A percentile compares a stretch with the other conserved stretches of the same genome.
These are phyloP conservation scores for Carallia brachiata DNA, from an alignment of 345 rosid species.

Conservation along the genomic window DNA sequence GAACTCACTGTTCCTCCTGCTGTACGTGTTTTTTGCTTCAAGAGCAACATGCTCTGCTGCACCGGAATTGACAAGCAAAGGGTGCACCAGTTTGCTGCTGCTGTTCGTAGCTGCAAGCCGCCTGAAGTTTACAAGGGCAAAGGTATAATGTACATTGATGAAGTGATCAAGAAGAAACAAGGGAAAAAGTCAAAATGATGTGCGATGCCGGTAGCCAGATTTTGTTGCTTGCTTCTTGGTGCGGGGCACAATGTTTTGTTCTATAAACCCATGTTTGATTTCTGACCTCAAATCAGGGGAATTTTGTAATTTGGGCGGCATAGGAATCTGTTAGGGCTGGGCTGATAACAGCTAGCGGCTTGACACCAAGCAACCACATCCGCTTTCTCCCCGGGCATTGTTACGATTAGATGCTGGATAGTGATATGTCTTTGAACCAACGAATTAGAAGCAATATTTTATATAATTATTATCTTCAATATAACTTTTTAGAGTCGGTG, in stretches of 20 bases:
- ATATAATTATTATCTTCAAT: no score
- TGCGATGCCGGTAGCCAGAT: background rate
- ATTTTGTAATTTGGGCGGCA: background rate
- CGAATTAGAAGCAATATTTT: no score
- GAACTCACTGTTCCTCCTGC: conserved; percentile 78
- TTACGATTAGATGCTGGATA: no score
- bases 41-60: conserved; percentile 85
- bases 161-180: conserved; percentile 67
- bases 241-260: background rate
- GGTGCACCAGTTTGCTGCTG: conserved; percentile 81
- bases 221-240: background rate
- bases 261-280: conserved; percentile 3
- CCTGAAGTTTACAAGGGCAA: conserved; percentile 82
- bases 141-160: conserved; percentile 73
- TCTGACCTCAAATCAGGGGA: background rate
- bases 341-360: background rate
- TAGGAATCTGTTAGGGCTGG: background rate
- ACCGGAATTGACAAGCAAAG: conserved; percentile 76
- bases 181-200: conserved; percentile 70
- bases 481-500: no score
- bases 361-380: background rate
- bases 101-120: conserved; percentile 71
- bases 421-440: no score
- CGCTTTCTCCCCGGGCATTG: no score
- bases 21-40: conserved; percentile 79